Base-by-base conservation (phyloP, 768 basidiomycete genomes). In the Podaxis sp. region DNA sequence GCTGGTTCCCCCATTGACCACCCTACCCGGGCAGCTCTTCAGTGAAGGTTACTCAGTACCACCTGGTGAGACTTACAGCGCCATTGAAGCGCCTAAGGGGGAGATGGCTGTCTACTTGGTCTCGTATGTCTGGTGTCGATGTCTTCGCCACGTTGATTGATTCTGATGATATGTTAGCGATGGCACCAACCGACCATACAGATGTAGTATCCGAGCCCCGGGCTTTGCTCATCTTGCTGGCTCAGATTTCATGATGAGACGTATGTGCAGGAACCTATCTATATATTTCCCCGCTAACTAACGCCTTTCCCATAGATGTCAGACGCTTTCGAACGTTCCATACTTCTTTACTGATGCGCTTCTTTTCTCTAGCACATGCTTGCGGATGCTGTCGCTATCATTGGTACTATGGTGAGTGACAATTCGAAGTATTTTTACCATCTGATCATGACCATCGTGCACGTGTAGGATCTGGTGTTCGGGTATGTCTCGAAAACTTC, bases 91-190 rank as follows among this genome's bases (percentile, higher is more conserved):
- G 7, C 96, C 96, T 50, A 98, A 99, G 78, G 96, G 96, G 66
- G 96, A 98, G 78, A 98, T 98, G 95, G 96, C 83, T 67, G 96
- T 99, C 51, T 99, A 96, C 79, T 88, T 99, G 56, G 94, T 99
- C 65, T 97, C 95, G 86, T 91, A 68, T 69, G 90, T 84, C 33
- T 57, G 55, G 19, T 37, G 43, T n/a, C n/a, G 7, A 3, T 12
- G 29, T 37, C n/a, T 59, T n/a, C 8, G 56, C 25, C 3, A 22
- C 22, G 24, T 33, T 46, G 53, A 49, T 24, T 36, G 36, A 5
- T 50, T 40, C 13, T 65, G 47, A 62, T 25, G 60, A 7, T 58
- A 61, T 24, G 57, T 13, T 63, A 93, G 91, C 66, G 96, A 98
- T 76, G 96, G 96, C 54, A 86, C 93, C 11, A 96, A 98, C 78